A percentile compares a stretch with the other conserved stretches of the same genome.
These are phyloP conservation scores for Ceratobasidium sp. DNA, from an alignment of 1,284 basidiomycete species.

Conservation along the genomic window DNA sequence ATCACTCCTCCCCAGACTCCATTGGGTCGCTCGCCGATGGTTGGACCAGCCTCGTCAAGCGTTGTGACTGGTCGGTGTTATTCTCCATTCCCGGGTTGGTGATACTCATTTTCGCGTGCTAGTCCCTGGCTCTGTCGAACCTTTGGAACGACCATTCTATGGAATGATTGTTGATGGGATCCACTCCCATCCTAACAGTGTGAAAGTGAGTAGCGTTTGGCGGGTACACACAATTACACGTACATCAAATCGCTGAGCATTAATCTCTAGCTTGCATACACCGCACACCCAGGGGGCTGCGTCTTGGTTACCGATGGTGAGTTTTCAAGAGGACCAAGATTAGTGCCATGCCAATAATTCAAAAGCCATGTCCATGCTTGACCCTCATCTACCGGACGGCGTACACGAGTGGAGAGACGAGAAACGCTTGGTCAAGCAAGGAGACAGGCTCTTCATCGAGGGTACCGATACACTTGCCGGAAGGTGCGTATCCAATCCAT, in stretches of 20 bases:
- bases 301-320: constrained; percentile 86
- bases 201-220: constrained; percentile 63
- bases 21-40: constrained; percentile 43
- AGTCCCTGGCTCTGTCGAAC: constrained; percentile 14
- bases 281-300: constrained; percentile 79
- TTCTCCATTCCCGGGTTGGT: background rate
- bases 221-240: too few species aligned
- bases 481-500: constrained; percentile 55
- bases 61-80: background rate
- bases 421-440: constrained; percentile 76
- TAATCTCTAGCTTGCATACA: constrained; percentile 72
- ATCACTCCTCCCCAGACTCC: constrained; percentile 68
- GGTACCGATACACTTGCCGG: constrained; percentile 87
- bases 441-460: constrained; percentile 79
- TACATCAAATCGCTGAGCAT: constrained; percentile 25
- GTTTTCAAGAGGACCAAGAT: constrained; percentile 40
- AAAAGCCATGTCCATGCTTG: constrained; percentile 81
- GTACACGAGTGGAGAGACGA: constrained; percentile 85
- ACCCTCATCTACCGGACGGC: constrained; percentile 82
- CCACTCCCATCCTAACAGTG: constrained; percentile 88
- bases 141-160: constrained; percentile 76
- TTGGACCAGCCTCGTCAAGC: constrained; percentile 1
- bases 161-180: constrained; percentile 90
- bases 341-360: constrained; percentile 28
- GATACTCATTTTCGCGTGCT: constrained; percentile 27